Conservation (phyloP, 2,329 filamentous ascomycete genomes). For the Fusarium sp. region DNA sequence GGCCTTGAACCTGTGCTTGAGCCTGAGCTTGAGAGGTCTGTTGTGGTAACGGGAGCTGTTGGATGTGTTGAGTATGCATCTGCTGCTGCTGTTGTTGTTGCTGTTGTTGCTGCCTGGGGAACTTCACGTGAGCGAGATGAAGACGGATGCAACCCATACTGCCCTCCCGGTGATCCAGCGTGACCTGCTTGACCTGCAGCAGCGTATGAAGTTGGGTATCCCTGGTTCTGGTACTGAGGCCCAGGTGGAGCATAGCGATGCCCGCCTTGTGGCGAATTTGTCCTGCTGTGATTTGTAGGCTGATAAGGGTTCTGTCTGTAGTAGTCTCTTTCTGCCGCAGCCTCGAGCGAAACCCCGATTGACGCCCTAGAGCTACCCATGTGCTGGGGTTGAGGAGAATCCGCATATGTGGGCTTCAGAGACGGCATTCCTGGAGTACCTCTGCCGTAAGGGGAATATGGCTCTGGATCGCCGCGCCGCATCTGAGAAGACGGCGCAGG, state of each 20-base stretch:
- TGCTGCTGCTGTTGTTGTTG: constrained; percentile 45
- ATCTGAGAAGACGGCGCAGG: constrained; percentile 58
- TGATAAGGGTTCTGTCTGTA: constrained; percentile 59
- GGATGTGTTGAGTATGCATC: constrained; percentile 41
- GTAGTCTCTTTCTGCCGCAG: constrained; percentile 61
- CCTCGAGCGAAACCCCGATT: constrained; percentile 56
- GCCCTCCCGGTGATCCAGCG: constrained; percentile 66
- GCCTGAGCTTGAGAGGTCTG: constrained; percentile 44
- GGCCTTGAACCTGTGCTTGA: constrained; percentile 43
- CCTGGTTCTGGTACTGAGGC: constrained; percentile 61
- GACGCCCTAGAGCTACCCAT: constrained; percentile 60
- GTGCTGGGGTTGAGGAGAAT: constrained; percentile 65
- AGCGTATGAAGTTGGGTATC: constrained; percentile 60
- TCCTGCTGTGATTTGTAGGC: constrained; percentile 53
- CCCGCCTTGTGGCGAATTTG: constrained; percentile 62
- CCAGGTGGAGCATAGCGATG: constrained; percentile 61
- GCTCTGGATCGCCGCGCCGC: constrained; percentile 63
- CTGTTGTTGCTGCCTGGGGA: constrained; percentile 48
- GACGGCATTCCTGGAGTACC: constrained; percentile 65
- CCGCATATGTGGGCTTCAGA: constrained; percentile 65
- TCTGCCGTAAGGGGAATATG: constrained; percentile 61
- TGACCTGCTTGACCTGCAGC: constrained; percentile 54
- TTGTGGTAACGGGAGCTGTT: constrained; percentile 47
- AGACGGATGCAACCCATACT: constrained; percentile 65
- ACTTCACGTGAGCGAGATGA: constrained; percentile 60